A percentile compares a stretch with the other conserved stretches of the same genome.
Conservation (phyloP, 441 rosid species). For the Corymbia calophylla region DNA sequence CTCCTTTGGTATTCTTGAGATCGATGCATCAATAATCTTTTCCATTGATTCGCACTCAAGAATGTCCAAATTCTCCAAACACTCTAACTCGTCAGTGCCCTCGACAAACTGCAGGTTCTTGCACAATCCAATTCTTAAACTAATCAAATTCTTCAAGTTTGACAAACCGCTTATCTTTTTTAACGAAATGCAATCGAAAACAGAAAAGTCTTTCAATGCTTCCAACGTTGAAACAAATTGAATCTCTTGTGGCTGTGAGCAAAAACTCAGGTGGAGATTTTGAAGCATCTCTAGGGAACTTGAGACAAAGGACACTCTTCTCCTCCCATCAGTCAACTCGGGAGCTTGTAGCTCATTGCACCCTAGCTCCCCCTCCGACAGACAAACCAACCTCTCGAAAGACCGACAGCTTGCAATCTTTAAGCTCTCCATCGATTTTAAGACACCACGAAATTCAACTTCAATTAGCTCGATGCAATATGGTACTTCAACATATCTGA, state of each 20-base stretch:
- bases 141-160: neutral
- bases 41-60: fast-evolving
- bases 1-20: neutral
- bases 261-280: fast-evolving
- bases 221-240: neutral
- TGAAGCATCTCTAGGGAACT: neutral
- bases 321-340: neutral
- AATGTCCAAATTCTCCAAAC: fast-evolving
- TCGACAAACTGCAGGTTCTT: neutral
- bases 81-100: neutral
- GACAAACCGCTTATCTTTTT: neutral
- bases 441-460: neutral
- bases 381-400: neutral
- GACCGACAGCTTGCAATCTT: fast-evolving
- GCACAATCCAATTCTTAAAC: fast-evolving
- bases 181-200: fast-evolving
- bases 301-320: neutral
- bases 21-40: neutral
- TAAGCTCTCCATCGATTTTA: neutral
- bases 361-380: neutral
- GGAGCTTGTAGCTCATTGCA: neutral
- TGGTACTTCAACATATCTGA: fast-evolving
- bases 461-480: fast-evolving
- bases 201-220: fast-evolving
- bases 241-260: neutral